phyloP scores from a whole-genome alignment of 345 rosid species.

The Aquilaria yunnanensis region DNA sequence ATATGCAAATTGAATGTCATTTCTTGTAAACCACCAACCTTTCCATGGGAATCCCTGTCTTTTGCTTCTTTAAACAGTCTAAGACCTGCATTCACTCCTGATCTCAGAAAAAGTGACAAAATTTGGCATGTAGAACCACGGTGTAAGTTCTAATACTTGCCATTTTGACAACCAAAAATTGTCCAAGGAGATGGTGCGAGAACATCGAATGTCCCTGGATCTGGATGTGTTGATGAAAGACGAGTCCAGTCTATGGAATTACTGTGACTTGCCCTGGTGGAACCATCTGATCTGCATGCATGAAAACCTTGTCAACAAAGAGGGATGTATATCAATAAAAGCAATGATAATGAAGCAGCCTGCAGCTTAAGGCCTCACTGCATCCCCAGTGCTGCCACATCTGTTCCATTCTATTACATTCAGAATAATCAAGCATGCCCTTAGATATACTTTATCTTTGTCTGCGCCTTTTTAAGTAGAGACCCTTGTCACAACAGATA shows the following conservation, averaged over 20 bases:
- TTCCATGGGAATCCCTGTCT: conserved; percentile 62
- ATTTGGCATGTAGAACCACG: conserved; percentile 2
- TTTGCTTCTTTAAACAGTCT: conserved; percentile 92
- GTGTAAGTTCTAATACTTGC: conserved; percentile 23
- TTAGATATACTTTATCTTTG: no score
- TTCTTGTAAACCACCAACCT: conserved; percentile 36
- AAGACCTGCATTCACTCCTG: conserved; percentile 48
- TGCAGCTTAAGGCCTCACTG: no score
- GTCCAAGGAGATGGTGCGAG: conserved; percentile 96
- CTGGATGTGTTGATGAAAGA: conserved; percentile 42
- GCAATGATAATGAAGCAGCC: no score
- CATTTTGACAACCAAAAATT: conserved; percentile 92
- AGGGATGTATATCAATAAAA: not conserved
- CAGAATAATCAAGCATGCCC: not conserved
- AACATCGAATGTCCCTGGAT: conserved; percentile 68
- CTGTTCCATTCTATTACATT: not conserved
- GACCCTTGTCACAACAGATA: no score
- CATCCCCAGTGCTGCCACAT: no score
- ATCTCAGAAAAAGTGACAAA: conserved; percentile 15
- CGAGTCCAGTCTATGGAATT: conserved; percentile 76
- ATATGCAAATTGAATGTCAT: conserved; percentile 1
- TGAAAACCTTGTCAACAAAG: conserved; percentile 8
- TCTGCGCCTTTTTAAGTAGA: no score
- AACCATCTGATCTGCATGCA: conserved; percentile 51
- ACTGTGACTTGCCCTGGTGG: conserved; percentile 35